Conservation (phyloP, 129 eudicot species). For the Artemisia annua region DNA sequence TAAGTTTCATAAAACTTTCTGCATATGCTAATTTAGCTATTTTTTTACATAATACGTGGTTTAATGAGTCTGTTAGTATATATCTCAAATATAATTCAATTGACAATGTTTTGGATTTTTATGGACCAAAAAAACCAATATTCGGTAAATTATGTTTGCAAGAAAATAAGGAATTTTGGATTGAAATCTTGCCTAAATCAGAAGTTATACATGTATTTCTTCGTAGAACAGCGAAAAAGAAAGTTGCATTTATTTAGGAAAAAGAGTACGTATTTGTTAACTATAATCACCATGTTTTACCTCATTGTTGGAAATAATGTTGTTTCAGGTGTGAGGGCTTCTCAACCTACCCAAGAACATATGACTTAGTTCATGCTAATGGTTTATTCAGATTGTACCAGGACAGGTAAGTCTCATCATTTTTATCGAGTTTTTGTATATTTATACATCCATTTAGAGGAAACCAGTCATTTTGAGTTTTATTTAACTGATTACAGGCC, state of each 20-base stretch:
- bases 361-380: conserved; percentile 78
- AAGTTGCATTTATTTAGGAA: background rate
- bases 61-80: background rate
- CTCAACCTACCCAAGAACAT: conserved; percentile 96
- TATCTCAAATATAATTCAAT: background rate
- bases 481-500: background rate
- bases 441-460: background rate
- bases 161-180: background rate
- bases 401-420: conserved; percentile 59
- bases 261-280: background rate
- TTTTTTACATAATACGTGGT: background rate
- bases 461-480: background rate
- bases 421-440: background rate
- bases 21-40: background rate
- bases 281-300: background rate
- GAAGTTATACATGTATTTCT: background rate
- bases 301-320: background rate
- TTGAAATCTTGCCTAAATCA: background rate
- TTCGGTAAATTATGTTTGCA: no score
- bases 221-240: background rate
- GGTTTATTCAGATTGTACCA: conserved; percentile 74
- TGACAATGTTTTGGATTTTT: background rate
- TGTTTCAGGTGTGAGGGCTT: conserved; percentile 86
- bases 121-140: background rate
- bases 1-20: conserved; percentile 25